Evolutionary conservation across 768 basidiomycete species (phyloP).

Genomic region (Boletus rufocinnamomeus): DNA sequence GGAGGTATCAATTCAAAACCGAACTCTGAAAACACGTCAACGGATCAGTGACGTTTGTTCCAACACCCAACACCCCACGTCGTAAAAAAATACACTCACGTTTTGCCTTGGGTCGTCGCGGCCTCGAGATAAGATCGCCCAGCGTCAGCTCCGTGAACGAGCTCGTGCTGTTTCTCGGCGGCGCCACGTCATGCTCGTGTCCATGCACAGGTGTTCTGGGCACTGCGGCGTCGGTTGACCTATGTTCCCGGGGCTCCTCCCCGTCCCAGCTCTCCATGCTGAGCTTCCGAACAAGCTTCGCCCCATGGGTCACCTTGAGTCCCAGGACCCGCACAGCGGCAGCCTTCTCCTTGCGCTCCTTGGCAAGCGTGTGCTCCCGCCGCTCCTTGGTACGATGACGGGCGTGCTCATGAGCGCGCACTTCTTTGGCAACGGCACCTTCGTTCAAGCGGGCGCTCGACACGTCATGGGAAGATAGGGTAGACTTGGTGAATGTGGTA

Average conservation of each 20-base stretch:
- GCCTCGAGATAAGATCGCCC: constrained; percentile 29
- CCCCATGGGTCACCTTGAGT: constrained; percentile 19
- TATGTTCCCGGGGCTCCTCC: constrained; percentile 11
- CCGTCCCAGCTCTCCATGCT: constrained; percentile 36
- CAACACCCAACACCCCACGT: neutral
- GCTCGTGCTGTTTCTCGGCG: constrained; percentile 7
- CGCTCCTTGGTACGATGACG: constrained; percentile 37
- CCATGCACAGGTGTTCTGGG: neutral
- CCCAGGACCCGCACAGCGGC: constrained; percentile 17
- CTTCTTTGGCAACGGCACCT: constrained; percentile 26
- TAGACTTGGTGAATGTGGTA: constrained; percentile 29
- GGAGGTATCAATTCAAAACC: constrained; percentile 36
- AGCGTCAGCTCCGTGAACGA: constrained; percentile 27
- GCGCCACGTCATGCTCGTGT: constrained; percentile 1
- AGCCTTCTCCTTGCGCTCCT: constrained; percentile 35
- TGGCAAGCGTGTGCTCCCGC: constrained; percentile 32
- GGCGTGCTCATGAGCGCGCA: constrained; percentile 36
- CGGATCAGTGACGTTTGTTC: neutral
- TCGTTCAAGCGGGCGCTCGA: constrained; percentile 19
- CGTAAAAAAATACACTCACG: constrained; percentile 16
- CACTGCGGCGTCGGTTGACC: neutral
- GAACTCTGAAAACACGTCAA: constrained; percentile 15
- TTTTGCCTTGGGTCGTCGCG: constrained; percentile 27
- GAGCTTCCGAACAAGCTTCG: constrained; percentile 26
- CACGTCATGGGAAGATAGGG: constrained; percentile 23